Evolutionary conservation across 495 filamentous ascomycete species (phyloP), one percentile per base, ranked within the genome.

Genomic region (Margaritispora aquatica): DNA sequence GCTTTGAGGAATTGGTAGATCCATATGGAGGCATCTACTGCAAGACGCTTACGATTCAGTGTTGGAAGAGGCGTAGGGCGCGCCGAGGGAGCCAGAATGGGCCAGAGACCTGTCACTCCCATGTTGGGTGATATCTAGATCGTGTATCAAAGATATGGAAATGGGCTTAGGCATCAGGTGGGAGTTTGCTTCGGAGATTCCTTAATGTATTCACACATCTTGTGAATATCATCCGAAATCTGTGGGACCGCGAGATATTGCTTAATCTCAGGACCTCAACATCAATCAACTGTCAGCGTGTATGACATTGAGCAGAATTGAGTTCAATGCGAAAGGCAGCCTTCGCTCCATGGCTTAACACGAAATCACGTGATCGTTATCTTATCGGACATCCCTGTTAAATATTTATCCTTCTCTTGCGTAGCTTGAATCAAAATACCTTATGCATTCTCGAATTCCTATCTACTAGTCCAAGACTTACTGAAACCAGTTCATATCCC

Each of bases 1-100:
- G 94, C 94, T 75, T 98, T 98, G 61, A 98, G 82, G 69, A 98
- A 98, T 70, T 98, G 94, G 75, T 98, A 98, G 59, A 98, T 97
- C 94, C 94, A 98, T 67, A 97, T 98, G 2, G 91, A 96, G 54
- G 95, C 94, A 73, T 98, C 94, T 71, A 98, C 89, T 26, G 94
- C 94, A 59, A 98, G 84, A 22, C 94, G 90, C 70, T 96, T 96
- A 60, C 86, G 87, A 70, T 96, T 96, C 53, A 98, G 86, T 1
- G 94, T 96, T 69, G 95, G 90, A 64, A 98, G 88, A 72, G 96
- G 96, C 59, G 94, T 92, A 19, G 88, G 88, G 22, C 88, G 85
- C 24, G 93, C 94, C 67, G 88, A 96, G 29, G 94, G 94, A 71
- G 95, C 88, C 59, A 96, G 77, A 51, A 98, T 88, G 41, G 88